A percentile compares a stretch with the other conserved stretches of the same genome.
These are phyloP conservation scores for Terfezia claveryi DNA, from an alignment of 495 filamentous ascomycete species.

Conservation along the genomic window DNA sequence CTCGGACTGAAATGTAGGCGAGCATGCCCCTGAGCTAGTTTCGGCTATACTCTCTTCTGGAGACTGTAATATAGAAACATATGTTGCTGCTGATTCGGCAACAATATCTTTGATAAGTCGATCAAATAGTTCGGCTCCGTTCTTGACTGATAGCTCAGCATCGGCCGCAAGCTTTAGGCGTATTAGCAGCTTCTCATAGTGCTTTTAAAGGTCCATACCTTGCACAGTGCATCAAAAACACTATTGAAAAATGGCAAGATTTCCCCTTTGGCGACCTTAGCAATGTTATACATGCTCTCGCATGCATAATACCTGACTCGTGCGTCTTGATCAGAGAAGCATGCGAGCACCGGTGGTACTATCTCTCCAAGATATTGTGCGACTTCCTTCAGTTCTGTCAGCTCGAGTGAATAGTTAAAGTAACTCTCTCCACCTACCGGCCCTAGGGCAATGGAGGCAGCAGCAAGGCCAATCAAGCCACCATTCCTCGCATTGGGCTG, in stretches of 20 bases:
- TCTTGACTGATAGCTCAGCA: constrained; percentile 91
- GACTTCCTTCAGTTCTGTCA: constrained; percentile 36
- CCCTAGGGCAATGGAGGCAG: constrained; percentile 87
- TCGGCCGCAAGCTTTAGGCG: constrained; percentile 65
- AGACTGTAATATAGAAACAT: constrained; percentile 52
- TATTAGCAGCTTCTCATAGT: constrained; percentile 1
- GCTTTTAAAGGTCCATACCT: constrained; percentile 35
- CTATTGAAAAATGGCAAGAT: constrained; percentile 32
- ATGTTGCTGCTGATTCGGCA: constrained; percentile 84
- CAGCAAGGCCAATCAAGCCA: constrained; percentile 86
- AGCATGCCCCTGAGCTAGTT: constrained; percentile 24
- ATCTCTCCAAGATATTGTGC: constrained; percentile 79
- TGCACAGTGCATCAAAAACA: constrained; percentile 91
- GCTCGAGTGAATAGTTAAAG: constrained; percentile 21
- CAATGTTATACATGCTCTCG: constrained; percentile 99
- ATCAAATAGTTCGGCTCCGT: constrained; percentile 90
- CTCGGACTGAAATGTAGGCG: constrained; percentile 27
- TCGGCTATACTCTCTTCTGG: constrained; percentile 26
- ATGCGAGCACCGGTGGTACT: constrained; percentile 92
- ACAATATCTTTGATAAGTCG: constrained; percentile 96
- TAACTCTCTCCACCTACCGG: constrained; percentile 40
- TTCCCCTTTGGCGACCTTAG: constrained; percentile 98
- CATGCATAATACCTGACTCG: constrained; percentile 96
- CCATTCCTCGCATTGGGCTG: constrained; percentile 95
- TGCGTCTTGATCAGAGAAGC: constrained; percentile 96